Evolutionary conservation across 1,139 yeast species (phyloP).

Genomic region (Meyerozyma athensensis): DNA sequence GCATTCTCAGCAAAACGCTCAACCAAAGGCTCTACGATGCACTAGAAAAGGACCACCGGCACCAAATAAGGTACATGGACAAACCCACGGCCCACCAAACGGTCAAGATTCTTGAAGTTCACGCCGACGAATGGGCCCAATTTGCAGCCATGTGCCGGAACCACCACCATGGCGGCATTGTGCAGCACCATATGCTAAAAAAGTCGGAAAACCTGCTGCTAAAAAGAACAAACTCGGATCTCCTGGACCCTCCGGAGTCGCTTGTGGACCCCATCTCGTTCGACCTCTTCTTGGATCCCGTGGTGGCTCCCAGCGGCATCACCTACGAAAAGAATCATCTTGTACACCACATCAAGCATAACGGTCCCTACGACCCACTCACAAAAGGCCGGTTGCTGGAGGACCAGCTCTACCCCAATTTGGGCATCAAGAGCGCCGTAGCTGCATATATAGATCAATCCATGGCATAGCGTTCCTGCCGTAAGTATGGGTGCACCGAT

Average conservation of each 20-base stretch:
- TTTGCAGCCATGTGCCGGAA: constrained; percentile 20
- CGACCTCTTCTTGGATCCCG: constrained; percentile 43
- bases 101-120: constrained; percentile 14
- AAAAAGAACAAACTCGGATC: not conserved
- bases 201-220: too few relatives aligned
- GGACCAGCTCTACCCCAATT: constrained; percentile 39
- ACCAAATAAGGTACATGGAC: constrained; percentile 13
- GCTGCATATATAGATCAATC: constrained; percentile 14
- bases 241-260: constrained; percentile 37
- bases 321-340: constrained; percentile 42
- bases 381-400: constrained; percentile 34
- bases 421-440: constrained; percentile 39
- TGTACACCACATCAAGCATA: constrained; percentile 30
- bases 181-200: constrained; percentile 1
- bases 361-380: constrained; percentile 36
- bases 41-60: constrained; percentile 17
- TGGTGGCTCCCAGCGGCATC: constrained; percentile 46
- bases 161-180: constrained; percentile 16
- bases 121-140: constrained; percentile 17
- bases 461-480: not conserved
- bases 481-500: not conserved
- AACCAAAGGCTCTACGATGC: constrained; percentile 16
- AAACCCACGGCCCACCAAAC: constrained; percentile 12
- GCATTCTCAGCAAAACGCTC: constrained; percentile 14
- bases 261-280: constrained; percentile 46